Conservation (phyloP, 495 filamentous ascomycete species). For the Hypoxylon crocopeplum region DNA sequence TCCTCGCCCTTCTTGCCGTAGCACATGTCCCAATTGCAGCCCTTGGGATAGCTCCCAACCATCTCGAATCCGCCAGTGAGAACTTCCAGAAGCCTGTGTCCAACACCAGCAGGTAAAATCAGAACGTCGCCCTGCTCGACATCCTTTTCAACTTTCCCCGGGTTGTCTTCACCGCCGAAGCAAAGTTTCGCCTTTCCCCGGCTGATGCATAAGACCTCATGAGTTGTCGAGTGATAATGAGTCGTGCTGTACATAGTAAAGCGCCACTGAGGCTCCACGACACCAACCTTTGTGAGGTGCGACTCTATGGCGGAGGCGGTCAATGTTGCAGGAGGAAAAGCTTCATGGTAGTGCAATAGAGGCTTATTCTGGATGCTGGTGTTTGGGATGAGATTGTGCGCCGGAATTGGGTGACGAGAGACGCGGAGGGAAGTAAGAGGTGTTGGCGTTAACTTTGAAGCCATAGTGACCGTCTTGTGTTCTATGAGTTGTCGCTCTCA, state of each 20-base stretch:
- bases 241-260: constrained; percentile 70
- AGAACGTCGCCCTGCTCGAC: constrained; percentile 68
- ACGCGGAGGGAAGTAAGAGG: constrained; percentile 58
- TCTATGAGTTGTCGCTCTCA: no score
- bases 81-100: constrained; percentile 67
- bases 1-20: constrained; percentile 66
- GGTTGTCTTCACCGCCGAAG: constrained; percentile 71
- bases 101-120: constrained; percentile 70
- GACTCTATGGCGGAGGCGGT: constrained; percentile 56
- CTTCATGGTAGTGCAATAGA: constrained; percentile 56
- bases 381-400: constrained; percentile 65
- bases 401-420: constrained; percentile 64
- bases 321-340: constrained; percentile 15
- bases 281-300: constrained; percentile 58
- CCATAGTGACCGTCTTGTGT: no score
- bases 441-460: constrained; percentile 51
- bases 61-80: constrained; percentile 62
- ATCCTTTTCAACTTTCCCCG: constrained; percentile 59
- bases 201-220: constrained; percentile 69
- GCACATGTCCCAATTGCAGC: constrained; percentile 71
- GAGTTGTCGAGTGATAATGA: constrained; percentile 71
- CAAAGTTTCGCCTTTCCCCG: constrained; percentile 66
- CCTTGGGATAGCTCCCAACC: constrained; percentile 69
- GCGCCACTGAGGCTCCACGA: constrained; percentile 68
- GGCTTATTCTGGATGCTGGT: constrained; percentile 69